These are phyloP conservation scores for Zymoseptoria tritici DNA, from an alignment of 2,329 filamentous ascomycete species.

Conservation along the genomic window DNA sequence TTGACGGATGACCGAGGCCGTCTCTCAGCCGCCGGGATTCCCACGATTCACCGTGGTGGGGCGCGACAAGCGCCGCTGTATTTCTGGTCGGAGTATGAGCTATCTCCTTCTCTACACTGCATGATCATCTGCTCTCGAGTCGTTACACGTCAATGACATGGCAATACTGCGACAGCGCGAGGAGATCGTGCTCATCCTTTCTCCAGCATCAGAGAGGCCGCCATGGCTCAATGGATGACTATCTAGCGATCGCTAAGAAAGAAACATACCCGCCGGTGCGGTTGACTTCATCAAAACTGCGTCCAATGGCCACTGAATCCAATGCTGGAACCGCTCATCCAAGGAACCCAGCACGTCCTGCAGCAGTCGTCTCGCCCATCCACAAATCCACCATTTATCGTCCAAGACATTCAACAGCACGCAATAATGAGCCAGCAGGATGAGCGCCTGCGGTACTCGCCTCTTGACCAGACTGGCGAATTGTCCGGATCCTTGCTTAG, in stretches of 20 bases:
- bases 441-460: constrained; percentile 23
- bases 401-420: constrained; percentile 25
- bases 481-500: constrained; percentile 21
- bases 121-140: neutral
- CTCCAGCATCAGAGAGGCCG: too few relatives aligned
- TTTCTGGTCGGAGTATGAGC: neutral
- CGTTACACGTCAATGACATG: neutral
- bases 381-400: constrained; percentile 24
- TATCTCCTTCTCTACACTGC: neutral
- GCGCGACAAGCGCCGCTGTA: neutral
- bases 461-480: constrained; percentile 22
- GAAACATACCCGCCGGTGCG: neutral
- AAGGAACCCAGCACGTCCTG: constrained; percentile 20
- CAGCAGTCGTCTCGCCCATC: constrained; percentile 20
- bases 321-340: constrained; percentile 23
- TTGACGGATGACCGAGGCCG: neutral
- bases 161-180: too few relatives aligned
- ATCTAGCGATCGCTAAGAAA: neutral
- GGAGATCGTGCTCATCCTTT: too few relatives aligned
- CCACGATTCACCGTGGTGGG: neutral
- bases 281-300: constrained; percentile 16
- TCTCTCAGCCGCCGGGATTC: neutral
- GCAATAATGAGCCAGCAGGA: constrained; percentile 25
- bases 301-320: constrained; percentile 26
- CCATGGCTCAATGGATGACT: neutral